Evolutionary conservation across 176 grass and related monocot species (phyloP).

Genomic region (Triticum urartu): DNA sequence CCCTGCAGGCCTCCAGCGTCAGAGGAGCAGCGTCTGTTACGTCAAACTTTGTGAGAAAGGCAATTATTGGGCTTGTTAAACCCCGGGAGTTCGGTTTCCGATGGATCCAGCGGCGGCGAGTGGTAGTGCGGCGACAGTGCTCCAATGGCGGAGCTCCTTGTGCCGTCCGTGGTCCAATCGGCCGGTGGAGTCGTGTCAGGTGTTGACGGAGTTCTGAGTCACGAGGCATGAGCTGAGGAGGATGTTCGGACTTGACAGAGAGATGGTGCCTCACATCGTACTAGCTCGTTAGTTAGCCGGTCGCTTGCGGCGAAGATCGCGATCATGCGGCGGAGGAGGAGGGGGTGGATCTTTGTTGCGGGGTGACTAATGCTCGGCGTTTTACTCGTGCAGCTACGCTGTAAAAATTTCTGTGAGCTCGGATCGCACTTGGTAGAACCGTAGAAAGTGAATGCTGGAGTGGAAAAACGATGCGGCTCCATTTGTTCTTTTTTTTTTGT

Average conservation of each 20-base stretch:
- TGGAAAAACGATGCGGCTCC: neutral
- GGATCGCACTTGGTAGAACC: constrained; percentile 9
- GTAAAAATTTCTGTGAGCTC: neutral
- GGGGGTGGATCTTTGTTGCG: neutral
- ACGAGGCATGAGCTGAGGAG: neutral
- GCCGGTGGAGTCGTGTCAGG: neutral
- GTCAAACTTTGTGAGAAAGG: constrained; percentile 16
- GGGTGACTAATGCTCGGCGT: neutral
- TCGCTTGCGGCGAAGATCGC: neutral
- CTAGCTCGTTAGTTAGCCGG: neutral
- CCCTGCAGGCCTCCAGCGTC: constrained; percentile 11
- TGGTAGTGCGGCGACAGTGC: neutral
- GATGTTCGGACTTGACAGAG: neutral
- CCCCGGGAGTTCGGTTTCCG: constrained; percentile 9
- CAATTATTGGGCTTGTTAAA: constrained; percentile 42
- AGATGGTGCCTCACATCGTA: neutral
- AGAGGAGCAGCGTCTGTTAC: constrained; percentile 2
- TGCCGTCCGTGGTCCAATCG: neutral
- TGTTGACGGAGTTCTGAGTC: neutral
- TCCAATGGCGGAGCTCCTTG: neutral
- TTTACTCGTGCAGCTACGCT: constrained; percentile 1
- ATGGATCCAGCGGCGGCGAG: neutral
- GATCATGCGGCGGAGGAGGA: neutral
- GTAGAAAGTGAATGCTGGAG: neutral
- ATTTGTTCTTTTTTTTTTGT: no score